Evolutionary conservation across 2,329 filamentous ascomycete genomes (phyloP).

Genomic region (Fusarium albosuccineum): DNA sequence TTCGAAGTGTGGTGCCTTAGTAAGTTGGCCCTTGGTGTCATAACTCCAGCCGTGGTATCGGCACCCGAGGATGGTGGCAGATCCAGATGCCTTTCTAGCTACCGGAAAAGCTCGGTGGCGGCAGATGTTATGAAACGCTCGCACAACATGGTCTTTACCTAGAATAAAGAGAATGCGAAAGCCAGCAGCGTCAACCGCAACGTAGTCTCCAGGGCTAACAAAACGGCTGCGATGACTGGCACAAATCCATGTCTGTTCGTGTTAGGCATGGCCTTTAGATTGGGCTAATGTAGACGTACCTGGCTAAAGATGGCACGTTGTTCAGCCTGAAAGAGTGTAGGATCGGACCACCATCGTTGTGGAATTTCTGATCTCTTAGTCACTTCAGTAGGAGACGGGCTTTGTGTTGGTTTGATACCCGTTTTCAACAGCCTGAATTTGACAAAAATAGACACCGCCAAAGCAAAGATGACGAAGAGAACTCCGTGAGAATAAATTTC

Average conservation of each 20-base stretch:
- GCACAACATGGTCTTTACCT: constrained; percentile 42
- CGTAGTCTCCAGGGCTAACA: constrained; percentile 51
- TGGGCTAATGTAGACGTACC: neutral
- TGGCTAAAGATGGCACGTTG: neutral
- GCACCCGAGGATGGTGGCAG: constrained; percentile 56
- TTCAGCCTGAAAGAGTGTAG: neutral
- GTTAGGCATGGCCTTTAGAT: neutral
- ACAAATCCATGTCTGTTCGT: constrained; percentile 54
- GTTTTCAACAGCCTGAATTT: too few relatives aligned
- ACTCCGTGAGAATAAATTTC: too few relatives aligned
- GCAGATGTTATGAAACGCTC: constrained; percentile 59
- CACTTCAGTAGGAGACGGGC: neutral
- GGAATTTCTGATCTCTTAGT: neutral
- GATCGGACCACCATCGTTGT: constrained; percentile 2
- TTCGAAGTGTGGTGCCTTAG: constrained; percentile 55
- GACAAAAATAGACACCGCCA: too few relatives aligned
- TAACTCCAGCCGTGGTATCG: constrained; percentile 63
- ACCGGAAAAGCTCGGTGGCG: constrained; percentile 59
- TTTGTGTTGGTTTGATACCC: too few relatives aligned
- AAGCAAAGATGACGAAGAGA: too few relatives aligned
- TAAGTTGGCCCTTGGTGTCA: constrained; percentile 55
- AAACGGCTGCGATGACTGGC: constrained; percentile 53
- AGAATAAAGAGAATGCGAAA: constrained; percentile 56
- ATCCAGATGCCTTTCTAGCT: constrained; percentile 53
- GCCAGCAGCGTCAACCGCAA: constrained; percentile 51